These are phyloP conservation scores for Crucihimalaya himalaica DNA, from an alignment of 345 rosid species.

Conservation along the genomic window DNA sequence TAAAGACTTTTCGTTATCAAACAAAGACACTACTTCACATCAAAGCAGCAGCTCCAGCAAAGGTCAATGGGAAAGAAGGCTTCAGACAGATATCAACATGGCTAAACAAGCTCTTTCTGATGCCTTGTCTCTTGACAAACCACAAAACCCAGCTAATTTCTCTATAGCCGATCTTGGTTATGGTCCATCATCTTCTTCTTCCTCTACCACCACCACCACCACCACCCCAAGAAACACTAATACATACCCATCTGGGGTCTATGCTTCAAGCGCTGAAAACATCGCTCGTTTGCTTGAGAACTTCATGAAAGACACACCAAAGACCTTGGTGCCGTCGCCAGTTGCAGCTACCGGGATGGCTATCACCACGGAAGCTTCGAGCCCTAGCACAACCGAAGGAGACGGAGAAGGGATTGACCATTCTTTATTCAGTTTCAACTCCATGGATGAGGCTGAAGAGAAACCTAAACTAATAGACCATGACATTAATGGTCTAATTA, in stretches of 20 bases:
- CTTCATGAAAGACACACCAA: conserved; percentile 57
- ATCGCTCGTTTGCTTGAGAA: conserved; percentile 69
- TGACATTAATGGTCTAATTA: conserved; percentile 38
- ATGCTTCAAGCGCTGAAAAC: conserved; percentile 70
- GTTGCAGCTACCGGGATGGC: conserved; percentile 40
- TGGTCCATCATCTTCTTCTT: conserved; percentile 36
- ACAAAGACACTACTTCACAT: conserved; percentile 15
- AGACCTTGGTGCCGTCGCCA: conserved; percentile 18
- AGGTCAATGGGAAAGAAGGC: conserved; percentile 92
- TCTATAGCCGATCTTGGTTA: conserved; percentile 12
- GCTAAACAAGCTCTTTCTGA: conserved; percentile 83
- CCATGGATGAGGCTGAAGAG: conserved; percentile 41
- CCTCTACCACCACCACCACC: conserved; percentile 34
- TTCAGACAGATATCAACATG: conserved; percentile 80
- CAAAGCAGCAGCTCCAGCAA: conserved; percentile 43
- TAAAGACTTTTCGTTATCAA: conserved; percentile 46
- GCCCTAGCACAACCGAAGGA: conserved; percentile 38
- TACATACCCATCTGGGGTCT: conserved; percentile 37
- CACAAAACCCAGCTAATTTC: conserved; percentile 24
- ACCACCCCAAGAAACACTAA: conserved; percentile 20
- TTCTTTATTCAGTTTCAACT: conserved; percentile 53
- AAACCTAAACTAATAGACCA: conserved; percentile 50
- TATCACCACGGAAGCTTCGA: conserved; percentile 34
- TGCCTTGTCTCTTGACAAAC: conserved; percentile 71
- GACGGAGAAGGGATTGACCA: conserved; percentile 42